Conservation (phyloP, 805 yeast genomes). For the Starmerella asiatica region DNA sequence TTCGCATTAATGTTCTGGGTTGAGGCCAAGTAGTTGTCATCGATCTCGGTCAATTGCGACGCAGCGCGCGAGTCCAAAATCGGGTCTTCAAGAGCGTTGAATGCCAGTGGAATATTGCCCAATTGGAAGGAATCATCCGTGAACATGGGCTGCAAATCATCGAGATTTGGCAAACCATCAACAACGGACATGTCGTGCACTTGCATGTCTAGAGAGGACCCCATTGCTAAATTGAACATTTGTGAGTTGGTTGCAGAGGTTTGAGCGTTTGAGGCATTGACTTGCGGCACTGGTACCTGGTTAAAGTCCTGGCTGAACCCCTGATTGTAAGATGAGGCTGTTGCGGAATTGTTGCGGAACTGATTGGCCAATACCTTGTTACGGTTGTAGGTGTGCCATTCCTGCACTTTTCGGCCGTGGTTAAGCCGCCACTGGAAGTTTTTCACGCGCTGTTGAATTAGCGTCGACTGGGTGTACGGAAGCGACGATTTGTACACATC, state of each 20-base stretch:
- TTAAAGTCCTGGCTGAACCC: too few relatives aligned
- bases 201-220: too few relatives aligned
- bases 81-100: slow-evolving; percentile 19
- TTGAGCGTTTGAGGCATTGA: too few relatives aligned
- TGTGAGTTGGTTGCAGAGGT: background rate
- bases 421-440: slow-evolving; percentile 16
- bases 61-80: slow-evolving; percentile 5
- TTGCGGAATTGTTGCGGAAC: too few relatives aligned
- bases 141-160: too few relatives aligned
- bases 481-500: slow-evolving; percentile 6
- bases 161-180: too few relatives aligned
- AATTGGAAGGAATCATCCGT: slow-evolving; percentile 12
- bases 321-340: too few relatives aligned
- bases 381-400: too few relatives aligned
- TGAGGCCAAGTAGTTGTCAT: background rate
- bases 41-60: background rate
- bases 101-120: slow-evolving; percentile 16
- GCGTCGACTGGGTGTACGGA: background rate
- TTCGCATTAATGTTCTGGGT: background rate
- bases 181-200: background rate
- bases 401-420: slow-evolving; percentile 5
- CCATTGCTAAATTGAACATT: too few relatives aligned
- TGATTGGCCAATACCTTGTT: too few relatives aligned
- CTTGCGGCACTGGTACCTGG: too few relatives aligned
- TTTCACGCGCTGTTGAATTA: slow-evolving; percentile 2